Evolutionary conservation across 225 moss, liverwort and hornwort genomes (phyloP).

Genomic region (Lunularia cruciata): DNA sequence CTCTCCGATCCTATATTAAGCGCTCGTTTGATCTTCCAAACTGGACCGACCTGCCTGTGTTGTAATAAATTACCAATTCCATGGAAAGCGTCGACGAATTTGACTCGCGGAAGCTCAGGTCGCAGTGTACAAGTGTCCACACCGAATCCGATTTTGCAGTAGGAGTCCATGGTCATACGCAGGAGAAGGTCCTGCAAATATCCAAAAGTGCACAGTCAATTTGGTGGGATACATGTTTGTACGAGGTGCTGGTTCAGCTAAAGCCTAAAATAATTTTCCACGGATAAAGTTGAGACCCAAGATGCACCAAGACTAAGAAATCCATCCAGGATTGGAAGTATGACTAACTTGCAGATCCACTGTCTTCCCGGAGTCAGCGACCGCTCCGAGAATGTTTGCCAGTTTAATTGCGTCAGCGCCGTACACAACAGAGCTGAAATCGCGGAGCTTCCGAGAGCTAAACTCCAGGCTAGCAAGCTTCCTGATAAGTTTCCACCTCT

Average conservation of each 20-base stretch:
- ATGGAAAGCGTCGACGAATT: conserved; percentile 40
- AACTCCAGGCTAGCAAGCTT: conserved; percentile 26
- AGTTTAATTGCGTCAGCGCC: conserved; percentile 5
- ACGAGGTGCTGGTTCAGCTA: too few species aligned
- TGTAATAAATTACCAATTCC: conserved; percentile 27
- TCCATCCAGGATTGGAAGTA: too few species aligned
- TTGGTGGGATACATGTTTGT: too few species aligned
- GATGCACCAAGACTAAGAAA: too few species aligned
- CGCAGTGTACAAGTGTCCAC: conserved; percentile 41
- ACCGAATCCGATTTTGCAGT: conserved; percentile 47
- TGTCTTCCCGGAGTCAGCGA: not conserved
- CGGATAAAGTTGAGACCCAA: too few species aligned
- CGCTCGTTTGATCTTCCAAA: conserved; percentile 37
- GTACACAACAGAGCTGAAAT: conserved; percentile 5
- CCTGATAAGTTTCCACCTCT: conserved; percentile 15
- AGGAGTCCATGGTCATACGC: conserved; percentile 60
- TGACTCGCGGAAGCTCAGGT: conserved; percentile 30
- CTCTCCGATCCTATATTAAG: conserved; percentile 42
- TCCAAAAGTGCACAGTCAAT: too few species aligned
- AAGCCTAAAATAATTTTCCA: too few species aligned
- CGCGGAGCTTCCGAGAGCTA: conserved; percentile 4
- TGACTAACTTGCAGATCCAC: conserved; percentile 18
- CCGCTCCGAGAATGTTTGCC: conserved; percentile 7
- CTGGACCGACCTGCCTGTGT: not conserved
- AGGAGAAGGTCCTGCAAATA: conserved; percentile 33